phyloP scores from a whole-genome alignment of 495 filamentous ascomycete species.

The Pyrenopolyporus hunteri region DNA sequence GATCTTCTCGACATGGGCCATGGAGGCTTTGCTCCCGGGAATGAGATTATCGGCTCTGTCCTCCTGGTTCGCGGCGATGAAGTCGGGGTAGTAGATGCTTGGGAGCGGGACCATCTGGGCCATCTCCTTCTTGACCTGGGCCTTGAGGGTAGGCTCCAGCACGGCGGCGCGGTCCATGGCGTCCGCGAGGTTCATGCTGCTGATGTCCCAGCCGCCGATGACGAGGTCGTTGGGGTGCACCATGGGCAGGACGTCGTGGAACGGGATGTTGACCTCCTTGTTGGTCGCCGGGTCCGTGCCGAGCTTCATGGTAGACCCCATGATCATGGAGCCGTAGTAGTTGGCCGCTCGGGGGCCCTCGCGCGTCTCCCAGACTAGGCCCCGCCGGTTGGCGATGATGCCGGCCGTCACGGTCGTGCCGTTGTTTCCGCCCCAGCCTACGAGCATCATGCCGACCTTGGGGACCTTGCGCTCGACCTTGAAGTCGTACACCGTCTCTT shows the following conservation, averaged over 20 bases:
- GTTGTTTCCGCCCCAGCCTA: slow-evolving; percentile 98
- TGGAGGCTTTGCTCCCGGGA: slow-evolving; percentile 79
- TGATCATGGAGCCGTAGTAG: slow-evolving; percentile 97
- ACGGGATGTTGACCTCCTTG: slow-evolving; percentile 94
- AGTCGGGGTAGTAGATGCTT: slow-evolving; percentile 98
- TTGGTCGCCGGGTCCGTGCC: slow-evolving; percentile 83
- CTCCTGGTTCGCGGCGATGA: slow-evolving; percentile 98
- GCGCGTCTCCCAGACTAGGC: slow-evolving; percentile 89
- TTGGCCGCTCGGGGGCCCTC: slow-evolving; percentile 85
- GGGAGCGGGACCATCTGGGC: slow-evolving; percentile 85
- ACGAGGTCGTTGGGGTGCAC: slow-evolving; percentile 95
- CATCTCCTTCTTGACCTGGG: slow-evolving; percentile 91
- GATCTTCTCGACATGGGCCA: slow-evolving; percentile 89
- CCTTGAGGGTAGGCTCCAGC: slow-evolving; percentile 90
- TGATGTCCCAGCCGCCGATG: slow-evolving; percentile 98
- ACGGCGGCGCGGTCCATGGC: slow-evolving; percentile 97
- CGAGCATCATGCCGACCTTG: slow-evolving; percentile 96
- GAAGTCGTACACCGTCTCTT: slow-evolving; percentile 94
- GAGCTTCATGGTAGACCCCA: slow-evolving; percentile 96
- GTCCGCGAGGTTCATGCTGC: slow-evolving; percentile 80
- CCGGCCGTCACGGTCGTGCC: slow-evolving; percentile 96
- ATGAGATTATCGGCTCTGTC: slow-evolving; percentile 94
- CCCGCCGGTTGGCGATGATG: slow-evolving; percentile 92
- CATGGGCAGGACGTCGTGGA: slow-evolving; percentile 94
- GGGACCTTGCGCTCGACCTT: slow-evolving; percentile 93